phyloP scores from a whole-genome alignment of 805 yeast genomes.

The Barnettozyma botsteinii region DNA sequence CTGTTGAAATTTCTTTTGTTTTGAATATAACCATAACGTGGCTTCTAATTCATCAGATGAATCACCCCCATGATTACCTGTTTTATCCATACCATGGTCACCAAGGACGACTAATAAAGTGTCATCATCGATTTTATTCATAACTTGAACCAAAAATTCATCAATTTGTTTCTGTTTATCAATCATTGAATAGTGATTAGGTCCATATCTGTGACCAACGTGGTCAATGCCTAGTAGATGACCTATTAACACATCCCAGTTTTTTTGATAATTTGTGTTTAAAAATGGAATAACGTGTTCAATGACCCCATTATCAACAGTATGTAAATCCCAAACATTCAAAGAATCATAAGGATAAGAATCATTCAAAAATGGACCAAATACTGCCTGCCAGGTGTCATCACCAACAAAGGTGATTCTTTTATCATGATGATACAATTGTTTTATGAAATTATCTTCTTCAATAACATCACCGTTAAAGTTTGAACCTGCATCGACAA shows the following conservation, averaged over 20 bases:
- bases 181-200: slow-evolving; percentile 73
- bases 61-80: slow-evolving; percentile 96
- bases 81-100: slow-evolving; percentile 94
- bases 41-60: slow-evolving; percentile 88
- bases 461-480: slow-evolving; percentile 85
- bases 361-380: slow-evolving; percentile 61
- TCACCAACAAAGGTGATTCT: slow-evolving; percentile 87
- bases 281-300: slow-evolving; percentile 69
- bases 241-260: slow-evolving; percentile 82
- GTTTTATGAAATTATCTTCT: slow-evolving; percentile 85
- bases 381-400: slow-evolving; percentile 93
- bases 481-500: slow-evolving; percentile 91
- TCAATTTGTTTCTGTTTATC: slow-evolving; percentile 87
- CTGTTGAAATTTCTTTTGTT: slow-evolving; percentile 30
- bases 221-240: slow-evolving; percentile 95
- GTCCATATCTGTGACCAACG: slow-evolving; percentile 97
- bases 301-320: slow-evolving; percentile 90
- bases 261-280: slow-evolving; percentile 24
- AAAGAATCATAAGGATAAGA: slow-evolving; percentile 88
- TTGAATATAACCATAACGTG: slow-evolving; percentile 65
- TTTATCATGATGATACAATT: slow-evolving; percentile 37
- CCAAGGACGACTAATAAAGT: slow-evolving; percentile 77
- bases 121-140: slow-evolving; percentile 38
- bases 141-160: slow-evolving; percentile 47
- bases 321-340: slow-evolving; percentile 90